Evolutionary conservation across 768 basidiomycete species (phyloP).

Genomic region (Lepiota venenata): DNA sequence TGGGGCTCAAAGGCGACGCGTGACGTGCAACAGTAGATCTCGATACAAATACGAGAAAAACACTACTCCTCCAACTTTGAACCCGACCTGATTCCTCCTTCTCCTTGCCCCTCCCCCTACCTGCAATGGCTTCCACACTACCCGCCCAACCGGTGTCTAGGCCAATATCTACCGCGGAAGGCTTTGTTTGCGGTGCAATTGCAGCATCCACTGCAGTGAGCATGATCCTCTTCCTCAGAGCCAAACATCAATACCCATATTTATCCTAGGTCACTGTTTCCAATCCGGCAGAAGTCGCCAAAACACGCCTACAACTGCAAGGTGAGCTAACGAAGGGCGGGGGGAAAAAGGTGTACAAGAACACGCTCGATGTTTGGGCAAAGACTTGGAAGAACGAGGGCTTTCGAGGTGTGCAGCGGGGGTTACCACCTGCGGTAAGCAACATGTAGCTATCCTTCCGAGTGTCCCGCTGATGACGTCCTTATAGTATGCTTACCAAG

Average conservation of each 20-base stretch:
- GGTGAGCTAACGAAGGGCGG: constrained; percentile 86
- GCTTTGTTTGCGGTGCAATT: constrained; percentile 85
- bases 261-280: constrained; percentile 67
- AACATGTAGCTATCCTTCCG: not conserved
- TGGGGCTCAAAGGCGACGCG: no score
- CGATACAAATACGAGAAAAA: not conserved
- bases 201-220: constrained; percentile 90
- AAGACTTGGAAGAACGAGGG: constrained; percentile 94
- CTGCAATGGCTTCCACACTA: constrained; percentile 14
- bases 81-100: not conserved
- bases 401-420: constrained; percentile 87
- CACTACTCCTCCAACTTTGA: not conserved
- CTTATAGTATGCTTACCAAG: constrained; percentile 86
- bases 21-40: not conserved
- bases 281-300: constrained; percentile 82
- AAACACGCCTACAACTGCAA: constrained; percentile 94
- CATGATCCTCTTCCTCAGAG: constrained; percentile 4
- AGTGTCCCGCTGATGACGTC: not conserved
- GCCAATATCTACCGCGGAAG: constrained; percentile 64
- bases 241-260: constrained; percentile 7
- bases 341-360: constrained; percentile 78
- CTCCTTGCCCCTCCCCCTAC: not conserved
- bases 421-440: constrained; percentile 84
- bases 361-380: constrained; percentile 77
- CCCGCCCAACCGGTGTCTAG: constrained; percentile 16